These are phyloP conservation scores for Haplosporangium sp. DNA, from an alignment of 371 early-diverging fungal species.

Conservation along the genomic window DNA sequence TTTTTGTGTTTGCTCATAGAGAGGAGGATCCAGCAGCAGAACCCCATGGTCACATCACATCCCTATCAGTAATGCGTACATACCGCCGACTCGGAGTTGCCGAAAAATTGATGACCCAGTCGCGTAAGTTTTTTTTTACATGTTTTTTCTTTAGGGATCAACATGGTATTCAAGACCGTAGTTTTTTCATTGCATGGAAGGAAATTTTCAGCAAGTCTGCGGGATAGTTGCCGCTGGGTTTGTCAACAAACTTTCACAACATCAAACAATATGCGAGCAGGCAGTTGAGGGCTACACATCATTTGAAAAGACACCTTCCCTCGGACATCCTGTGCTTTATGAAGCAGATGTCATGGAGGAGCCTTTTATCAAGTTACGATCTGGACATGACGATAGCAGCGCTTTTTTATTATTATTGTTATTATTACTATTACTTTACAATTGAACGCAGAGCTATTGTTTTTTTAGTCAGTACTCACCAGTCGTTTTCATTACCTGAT, in stretches of 20 bases:
- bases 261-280: constrained; percentile 1
- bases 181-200: constrained; percentile 1
- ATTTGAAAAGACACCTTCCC: not conserved
- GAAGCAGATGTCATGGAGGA: too few relatives aligned
- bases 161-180: too few relatives aligned
- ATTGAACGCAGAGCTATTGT: too few relatives aligned
- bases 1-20: constrained; percentile 58
- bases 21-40: constrained; percentile 83
- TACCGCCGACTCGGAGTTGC: constrained; percentile 96
- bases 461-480: too few relatives aligned
- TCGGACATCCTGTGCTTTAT: too few relatives aligned
- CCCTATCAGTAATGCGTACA: constrained; percentile 93
- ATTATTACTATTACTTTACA: too few relatives aligned
- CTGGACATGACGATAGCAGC: too few relatives aligned
- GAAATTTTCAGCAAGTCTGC: constrained; percentile 22
- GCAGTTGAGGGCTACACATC: not conserved
- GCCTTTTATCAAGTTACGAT: too few relatives aligned
- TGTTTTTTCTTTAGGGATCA: constrained; percentile 1
- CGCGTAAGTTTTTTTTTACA: constrained; percentile 67
- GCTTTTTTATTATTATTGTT: too few relatives aligned
- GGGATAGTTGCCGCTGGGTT: constrained; percentile 20
- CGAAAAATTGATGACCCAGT: constrained; percentile 94
- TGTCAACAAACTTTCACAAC: constrained; percentile 22
- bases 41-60: constrained; percentile 97
- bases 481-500: not conserved